phyloP scores from a whole-genome alignment of 106 monocot species.

The Platanthera zijinensis region DNA sequence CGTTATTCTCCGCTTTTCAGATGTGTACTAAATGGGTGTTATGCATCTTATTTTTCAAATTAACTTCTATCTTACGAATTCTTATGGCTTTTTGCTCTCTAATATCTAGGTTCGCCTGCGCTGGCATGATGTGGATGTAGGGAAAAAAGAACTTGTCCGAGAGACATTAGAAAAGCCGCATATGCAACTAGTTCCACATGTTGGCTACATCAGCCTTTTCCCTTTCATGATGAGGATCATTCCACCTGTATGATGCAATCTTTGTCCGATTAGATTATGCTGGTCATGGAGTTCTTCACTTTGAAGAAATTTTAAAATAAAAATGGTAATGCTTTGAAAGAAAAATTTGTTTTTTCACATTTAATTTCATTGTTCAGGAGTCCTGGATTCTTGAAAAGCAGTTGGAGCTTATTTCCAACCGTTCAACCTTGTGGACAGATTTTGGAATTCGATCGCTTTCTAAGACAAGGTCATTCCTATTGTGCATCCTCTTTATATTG shows the following conservation, averaged over 20 bases:
- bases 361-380: conserved; percentile 29
- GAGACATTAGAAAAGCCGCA: conserved; percentile 52
- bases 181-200: conserved; percentile 64
- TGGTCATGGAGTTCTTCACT: not conserved
- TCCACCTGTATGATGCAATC: conserved; percentile 64
- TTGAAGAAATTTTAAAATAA: not conserved
- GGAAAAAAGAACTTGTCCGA: conserved; percentile 53
- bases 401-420: conserved; percentile 75
- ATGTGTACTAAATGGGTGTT: not conserved
- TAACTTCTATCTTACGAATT: not conserved
- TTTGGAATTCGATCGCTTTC: conserved; percentile 91
- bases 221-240: conserved; percentile 97
- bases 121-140: conserved; percentile 53
- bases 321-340: not conserved
- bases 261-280: not conserved
- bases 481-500: not conserved
- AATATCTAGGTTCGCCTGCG: conserved; percentile 65
- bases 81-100: not conserved
- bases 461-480: conserved; percentile 49
- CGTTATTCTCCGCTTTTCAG: not conserved
- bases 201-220: conserved; percentile 91
- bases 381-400: conserved; percentile 88
- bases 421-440: conserved; percentile 77
- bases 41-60: not conserved
- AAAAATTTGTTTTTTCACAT: not conserved